Evolutionary conservation across 257 asterid species (phyloP).

Genomic region (Prunella vulgaris): DNA sequence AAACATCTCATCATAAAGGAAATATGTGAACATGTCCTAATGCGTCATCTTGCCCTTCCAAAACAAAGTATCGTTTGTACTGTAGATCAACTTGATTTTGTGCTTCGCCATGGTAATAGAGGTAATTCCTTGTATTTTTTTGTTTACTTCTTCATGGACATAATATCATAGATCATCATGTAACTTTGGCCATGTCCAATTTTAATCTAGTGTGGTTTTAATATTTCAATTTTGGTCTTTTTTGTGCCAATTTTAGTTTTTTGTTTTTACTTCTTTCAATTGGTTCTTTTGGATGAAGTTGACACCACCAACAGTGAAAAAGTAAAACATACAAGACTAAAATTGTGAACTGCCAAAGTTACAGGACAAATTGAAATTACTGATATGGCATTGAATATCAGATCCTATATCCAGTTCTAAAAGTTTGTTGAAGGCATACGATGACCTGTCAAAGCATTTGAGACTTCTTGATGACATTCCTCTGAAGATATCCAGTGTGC

Average conservation of each 20-base stretch:
- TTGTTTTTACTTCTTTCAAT: too few relatives aligned
- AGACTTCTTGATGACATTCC: slow-evolving; percentile 83
- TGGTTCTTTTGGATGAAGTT: too few relatives aligned
- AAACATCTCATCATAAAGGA: slow-evolving; percentile 83
- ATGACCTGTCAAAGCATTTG: slow-evolving; percentile 78
- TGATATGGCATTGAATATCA: slow-evolving; percentile 31
- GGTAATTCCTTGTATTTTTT: slow-evolving; percentile 40
- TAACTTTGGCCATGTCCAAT: too few relatives aligned
- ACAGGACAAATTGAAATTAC: background rate
- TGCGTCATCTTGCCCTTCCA: slow-evolving; percentile 77
- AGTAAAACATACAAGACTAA: too few relatives aligned
- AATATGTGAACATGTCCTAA: slow-evolving; percentile 64
- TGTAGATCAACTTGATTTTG: slow-evolving; percentile 92
- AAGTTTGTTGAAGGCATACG: slow-evolving; percentile 69
- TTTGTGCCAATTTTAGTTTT: too few relatives aligned
- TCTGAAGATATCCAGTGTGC: slow-evolving; percentile 83
- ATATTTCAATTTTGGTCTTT: too few relatives aligned
- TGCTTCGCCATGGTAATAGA: slow-evolving; percentile 52
- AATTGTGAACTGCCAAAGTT: too few relatives aligned
- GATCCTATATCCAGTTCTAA: slow-evolving; percentile 71
- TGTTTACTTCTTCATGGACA: background rate
- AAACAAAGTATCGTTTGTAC: slow-evolving; percentile 51
- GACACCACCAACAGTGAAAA: too few relatives aligned
- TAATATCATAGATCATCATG: too few relatives aligned
- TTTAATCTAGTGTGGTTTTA: too few relatives aligned